A percentile compares a stretch with the other conserved stretches of the same genome.
phyloP scores from a whole-genome alignment of 495 filamentous ascomycete genomes.

The Penicillium coprophilum region DNA sequence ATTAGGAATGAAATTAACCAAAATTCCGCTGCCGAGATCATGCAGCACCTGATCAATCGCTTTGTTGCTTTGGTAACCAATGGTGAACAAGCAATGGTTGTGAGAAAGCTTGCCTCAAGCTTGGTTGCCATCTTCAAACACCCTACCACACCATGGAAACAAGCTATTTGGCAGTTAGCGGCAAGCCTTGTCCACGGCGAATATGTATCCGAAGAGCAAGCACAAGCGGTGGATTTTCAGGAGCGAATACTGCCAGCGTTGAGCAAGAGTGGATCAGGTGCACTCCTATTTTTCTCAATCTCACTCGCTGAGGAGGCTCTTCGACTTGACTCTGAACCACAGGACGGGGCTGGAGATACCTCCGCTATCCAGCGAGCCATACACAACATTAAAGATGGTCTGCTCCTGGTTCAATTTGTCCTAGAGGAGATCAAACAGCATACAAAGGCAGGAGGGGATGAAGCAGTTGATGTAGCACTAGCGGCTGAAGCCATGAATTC shows the following conservation, averaged over 20 bases:
- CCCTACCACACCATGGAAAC: conserved; percentile 65
- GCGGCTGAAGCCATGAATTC: conserved; percentile 37
- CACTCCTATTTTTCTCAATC: conserved; percentile 69
- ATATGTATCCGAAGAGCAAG: conserved; percentile 50
- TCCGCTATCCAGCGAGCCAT: conserved; percentile 20
- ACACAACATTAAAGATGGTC: conserved; percentile 40
- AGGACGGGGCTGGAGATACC: conserved; percentile 12
- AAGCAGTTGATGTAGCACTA: conserved; percentile 22
- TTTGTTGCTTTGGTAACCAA: conserved; percentile 58
- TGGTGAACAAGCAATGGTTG: conserved; percentile 62
- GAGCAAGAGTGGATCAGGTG: conserved; percentile 52
- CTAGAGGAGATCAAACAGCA: conserved; percentile 36
- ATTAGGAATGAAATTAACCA: conserved; percentile 60
- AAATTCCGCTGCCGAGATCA: conserved; percentile 58
- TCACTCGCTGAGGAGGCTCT: conserved; percentile 69
- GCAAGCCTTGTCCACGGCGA: conserved; percentile 57
- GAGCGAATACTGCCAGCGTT: conserved; percentile 48
- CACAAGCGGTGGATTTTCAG: conserved; percentile 50
- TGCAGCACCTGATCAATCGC: conserved; percentile 70
- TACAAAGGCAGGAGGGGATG: conserved; percentile 18
- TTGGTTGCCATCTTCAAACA: conserved; percentile 78
- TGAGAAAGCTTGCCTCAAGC: conserved; percentile 80
- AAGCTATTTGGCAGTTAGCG: conserved; percentile 65
- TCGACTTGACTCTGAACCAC: conserved; percentile 24
- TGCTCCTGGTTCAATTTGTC: conserved; percentile 40